phyloP scores from a whole-genome alignment of 352 stramenopile species.

The Sclerospora graminicola region DNA sequence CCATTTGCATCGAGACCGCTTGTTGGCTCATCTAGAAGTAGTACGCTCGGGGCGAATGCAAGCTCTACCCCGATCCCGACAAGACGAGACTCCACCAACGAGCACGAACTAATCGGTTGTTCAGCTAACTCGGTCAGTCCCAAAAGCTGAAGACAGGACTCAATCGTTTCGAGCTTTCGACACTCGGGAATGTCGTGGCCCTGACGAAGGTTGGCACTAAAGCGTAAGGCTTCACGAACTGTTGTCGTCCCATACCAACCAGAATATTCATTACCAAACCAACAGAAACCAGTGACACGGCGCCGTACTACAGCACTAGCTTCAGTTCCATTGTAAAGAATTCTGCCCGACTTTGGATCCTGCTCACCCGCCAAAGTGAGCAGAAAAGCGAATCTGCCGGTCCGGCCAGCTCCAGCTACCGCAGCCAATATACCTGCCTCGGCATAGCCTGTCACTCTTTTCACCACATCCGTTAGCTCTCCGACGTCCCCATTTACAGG shows the following conservation, averaged over 20 bases:
- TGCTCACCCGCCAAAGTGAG: constrained; percentile 8
- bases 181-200: constrained; percentile 4
- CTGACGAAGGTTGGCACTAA: constrained; percentile 14
- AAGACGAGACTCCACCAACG: constrained; percentile 9
- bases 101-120: constrained; percentile 6
- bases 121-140: constrained; percentile 13
- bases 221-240: constrained; percentile 15
- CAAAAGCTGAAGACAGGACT: constrained; percentile 16
- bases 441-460: constrained; percentile 11
- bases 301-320: constrained; percentile 9
- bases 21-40: constrained; percentile 19
- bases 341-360: constrained; percentile 5
- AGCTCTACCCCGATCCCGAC: constrained; percentile 21
- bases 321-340: constrained; percentile 16
- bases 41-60: constrained; percentile 9
- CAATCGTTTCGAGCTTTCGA: constrained; percentile 5
- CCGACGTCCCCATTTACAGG: not conserved
- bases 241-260: constrained; percentile 12
- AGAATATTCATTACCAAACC: constrained; percentile 10
- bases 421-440: constrained; percentile 14
- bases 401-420: constrained; percentile 9
- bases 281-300: constrained; percentile 16
- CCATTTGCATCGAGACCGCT: constrained; percentile 8
- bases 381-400: constrained; percentile 9
- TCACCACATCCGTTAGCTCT: constrained; percentile 3